Evolutionary conservation across 73 alveolate genomes (phyloP), one percentile per base, ranked within the genome.

Genomic region (Stentor coeruleus): DNA sequence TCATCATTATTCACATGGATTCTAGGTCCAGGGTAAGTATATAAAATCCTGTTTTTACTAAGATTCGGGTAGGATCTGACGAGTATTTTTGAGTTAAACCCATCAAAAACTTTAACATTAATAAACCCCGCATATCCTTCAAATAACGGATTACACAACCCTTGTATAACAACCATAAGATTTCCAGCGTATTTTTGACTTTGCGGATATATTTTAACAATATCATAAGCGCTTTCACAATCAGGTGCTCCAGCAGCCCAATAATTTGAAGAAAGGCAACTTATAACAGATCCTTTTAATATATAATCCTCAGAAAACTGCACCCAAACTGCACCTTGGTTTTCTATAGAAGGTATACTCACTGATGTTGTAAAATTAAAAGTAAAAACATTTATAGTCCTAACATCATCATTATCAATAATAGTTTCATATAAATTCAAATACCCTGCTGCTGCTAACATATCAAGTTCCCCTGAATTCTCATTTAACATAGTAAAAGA

Each of bases 21-120:
- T n/a, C 38, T 35, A 36, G 93, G 93, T 3, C 93, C 93, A 40
- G 93, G 93, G 31, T 73, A 59, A 26, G 57, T 75, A 38, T 55
- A 87, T 0, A 59, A 76, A 38, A 84, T 74, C 3, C 82, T 74
- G 77, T 84, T 83, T 38, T 88, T 88, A 80, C 84, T 88, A 31
- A 87, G 33, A 73, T 87, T 87, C 28, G 39, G 40, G 72, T 74
- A 87, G 6, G 85, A 66, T 28, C 88, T 74, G 38, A 59, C 81
- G 58, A 84, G 58, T 3, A 87, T 85, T 33, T 85, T 36, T 3
- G 74, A 74, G 36, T 85, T 85, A 38, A 75, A 77, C 26, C 93
- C 93, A 80, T 87, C 93, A 59, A 72, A 87, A 35, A 88, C 80
- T 41, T 85, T 85, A 3, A 87, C 76, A 38, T 74, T 30, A 58